These are phyloP conservation scores for Pyricularia pennisetigena DNA, from an alignment of 2,329 filamentous ascomycete genomes.

Conservation along the genomic window DNA sequence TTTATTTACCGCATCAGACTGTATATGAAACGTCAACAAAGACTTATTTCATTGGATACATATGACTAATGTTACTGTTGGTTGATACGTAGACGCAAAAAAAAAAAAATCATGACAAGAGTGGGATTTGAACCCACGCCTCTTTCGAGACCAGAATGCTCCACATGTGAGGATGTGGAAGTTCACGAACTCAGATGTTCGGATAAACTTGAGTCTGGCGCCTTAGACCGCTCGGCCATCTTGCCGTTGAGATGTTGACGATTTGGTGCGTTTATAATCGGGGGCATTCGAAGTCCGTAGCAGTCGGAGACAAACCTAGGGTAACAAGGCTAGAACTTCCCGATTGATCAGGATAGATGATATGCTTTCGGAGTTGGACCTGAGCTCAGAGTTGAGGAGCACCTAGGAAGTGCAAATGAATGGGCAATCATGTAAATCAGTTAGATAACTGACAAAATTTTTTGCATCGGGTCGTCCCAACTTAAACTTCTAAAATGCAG, in stretches of 20 bases:
- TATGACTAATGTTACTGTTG: no score
- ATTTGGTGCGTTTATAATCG: not conserved
- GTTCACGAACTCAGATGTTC: not conserved
- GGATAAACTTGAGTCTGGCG: not conserved
- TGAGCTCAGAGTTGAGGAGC: no score
- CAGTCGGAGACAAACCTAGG: no score
- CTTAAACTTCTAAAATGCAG: not conserved
- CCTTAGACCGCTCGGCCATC: constrained; percentile 2
- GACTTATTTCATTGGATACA: no score
- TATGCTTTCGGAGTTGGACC: no score
- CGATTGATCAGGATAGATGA: no score
- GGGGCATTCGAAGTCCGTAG: no score
- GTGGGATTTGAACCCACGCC: constrained; percentile 2
- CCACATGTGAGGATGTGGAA: not conserved
- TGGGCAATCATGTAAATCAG: not conserved
- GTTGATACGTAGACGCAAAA: not conserved
- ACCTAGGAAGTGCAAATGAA: not conserved
- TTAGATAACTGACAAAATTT: not conserved
- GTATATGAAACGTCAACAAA: not conserved
- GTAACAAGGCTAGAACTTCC: no score
- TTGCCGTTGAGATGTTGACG: not conserved
- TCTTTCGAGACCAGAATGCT: constrained; percentile 1
- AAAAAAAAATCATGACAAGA: not conserved
- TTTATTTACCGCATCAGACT: no score
- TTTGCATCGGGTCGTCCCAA: not conserved